Evolutionary conservation across 805 yeast genomes (phyloP).

Genomic region (Candida wancherniae): DNA sequence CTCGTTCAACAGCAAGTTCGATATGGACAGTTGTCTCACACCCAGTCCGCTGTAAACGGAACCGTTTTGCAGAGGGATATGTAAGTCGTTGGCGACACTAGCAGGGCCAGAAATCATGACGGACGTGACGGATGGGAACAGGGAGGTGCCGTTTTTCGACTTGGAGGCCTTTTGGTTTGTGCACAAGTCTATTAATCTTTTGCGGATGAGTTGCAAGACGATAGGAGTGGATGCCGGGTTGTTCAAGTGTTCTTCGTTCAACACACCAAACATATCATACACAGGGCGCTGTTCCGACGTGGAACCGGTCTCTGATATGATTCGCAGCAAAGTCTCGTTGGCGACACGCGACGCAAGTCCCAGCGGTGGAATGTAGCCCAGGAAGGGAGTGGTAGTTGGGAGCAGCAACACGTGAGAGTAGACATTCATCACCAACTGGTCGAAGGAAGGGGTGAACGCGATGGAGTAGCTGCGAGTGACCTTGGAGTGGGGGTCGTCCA

Average conservation of each 20-base stretch:
- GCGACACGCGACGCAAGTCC: conserved; percentile 43
- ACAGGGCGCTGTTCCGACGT: conserved; percentile 14
- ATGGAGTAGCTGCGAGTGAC: conserved; percentile 25
- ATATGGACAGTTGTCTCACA: conserved; percentile 36
- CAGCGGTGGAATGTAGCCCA: conserved; percentile 40
- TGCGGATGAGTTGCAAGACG: conserved; percentile 38
- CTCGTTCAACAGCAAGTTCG: conserved; percentile 38
- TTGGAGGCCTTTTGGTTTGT: conserved; percentile 16
- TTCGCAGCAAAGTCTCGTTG: conserved; percentile 32
- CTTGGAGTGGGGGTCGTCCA: conserved; percentile 29
- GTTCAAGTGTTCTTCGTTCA: conserved; percentile 28
- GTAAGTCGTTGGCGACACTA: conserved; percentile 2
- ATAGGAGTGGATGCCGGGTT: conserved; percentile 34
- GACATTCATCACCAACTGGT: conserved; percentile 30
- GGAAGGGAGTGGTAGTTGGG: conserved; percentile 44
- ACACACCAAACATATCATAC: conserved; percentile 32
- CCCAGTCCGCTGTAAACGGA: conserved; percentile 17
- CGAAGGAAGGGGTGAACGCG: conserved; percentile 33
- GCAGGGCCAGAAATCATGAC: conserved; percentile 12
- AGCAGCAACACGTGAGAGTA: conserved; percentile 33
- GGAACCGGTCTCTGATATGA: conserved; percentile 18
- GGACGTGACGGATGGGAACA: conserved; percentile 8
- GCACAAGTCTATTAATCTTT: conserved; percentile 38
- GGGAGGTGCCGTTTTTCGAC: conserved; percentile 7
- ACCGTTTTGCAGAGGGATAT: conserved; percentile 2